These are phyloP conservation scores for Dipodascus geniculatus DNA, from an alignment of 805 yeast species.

Conservation along the genomic window DNA sequence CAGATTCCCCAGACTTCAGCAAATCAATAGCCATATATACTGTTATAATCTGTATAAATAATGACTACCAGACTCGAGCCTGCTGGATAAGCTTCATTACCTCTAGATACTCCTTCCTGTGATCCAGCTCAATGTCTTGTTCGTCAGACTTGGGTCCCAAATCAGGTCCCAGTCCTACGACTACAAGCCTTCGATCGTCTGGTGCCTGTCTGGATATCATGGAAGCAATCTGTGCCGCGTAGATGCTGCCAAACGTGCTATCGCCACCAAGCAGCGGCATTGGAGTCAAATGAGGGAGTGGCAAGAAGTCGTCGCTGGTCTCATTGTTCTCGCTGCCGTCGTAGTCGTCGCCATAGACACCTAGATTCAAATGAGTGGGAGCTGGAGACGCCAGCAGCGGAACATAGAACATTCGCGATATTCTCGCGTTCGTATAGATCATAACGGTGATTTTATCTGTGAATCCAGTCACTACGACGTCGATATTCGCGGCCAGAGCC, in stretches of 20 bases:
- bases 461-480: slow-evolving; percentile 21
- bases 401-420: slow-evolving; percentile 18
- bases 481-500: slow-evolving; percentile 15
- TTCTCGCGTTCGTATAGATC: slow-evolving; percentile 21
- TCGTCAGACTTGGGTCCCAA: slow-evolving; percentile 17
- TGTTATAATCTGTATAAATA: not conserved
- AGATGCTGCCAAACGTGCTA: slow-evolving; percentile 17
- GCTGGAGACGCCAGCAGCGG: slow-evolving; percentile 11
- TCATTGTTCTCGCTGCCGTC: not conserved
- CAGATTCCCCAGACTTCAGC: too few relatives aligned
- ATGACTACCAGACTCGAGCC: slow-evolving; percentile 22
- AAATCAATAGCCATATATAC: too few relatives aligned
- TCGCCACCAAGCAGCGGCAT: slow-evolving; percentile 15
- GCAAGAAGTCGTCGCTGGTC: slow-evolving; percentile 10
- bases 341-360: slow-evolving; percentile 3
- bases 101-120: slow-evolving; percentile 21
- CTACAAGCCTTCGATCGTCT: slow-evolving; percentile 21
- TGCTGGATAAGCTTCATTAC: slow-evolving; percentile 21
- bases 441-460: slow-evolving; percentile 22
- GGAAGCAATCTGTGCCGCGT: slow-evolving; percentile 23
- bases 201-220: slow-evolving; percentile 22
- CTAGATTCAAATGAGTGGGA: slow-evolving; percentile 2
- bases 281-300: slow-evolving; percentile 18
- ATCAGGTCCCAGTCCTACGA: slow-evolving; percentile 23
- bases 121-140: slow-evolving; percentile 12